Conservation (phyloP, 495 filamentous ascomycete genomes). For the Aspergillus saccharolyticus region DNA sequence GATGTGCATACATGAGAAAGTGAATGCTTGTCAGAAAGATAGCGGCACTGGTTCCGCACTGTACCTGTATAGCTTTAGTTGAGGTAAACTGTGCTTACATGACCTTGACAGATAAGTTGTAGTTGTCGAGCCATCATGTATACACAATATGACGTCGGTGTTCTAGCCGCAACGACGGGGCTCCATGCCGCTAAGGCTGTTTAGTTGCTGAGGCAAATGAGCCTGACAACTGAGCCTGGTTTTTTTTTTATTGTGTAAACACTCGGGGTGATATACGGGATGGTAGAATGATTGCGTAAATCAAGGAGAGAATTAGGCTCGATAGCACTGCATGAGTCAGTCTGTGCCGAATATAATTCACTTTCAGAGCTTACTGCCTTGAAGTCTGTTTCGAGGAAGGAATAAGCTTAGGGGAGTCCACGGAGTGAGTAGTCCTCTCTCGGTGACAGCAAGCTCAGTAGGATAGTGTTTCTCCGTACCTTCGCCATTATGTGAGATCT, state of each 20-base stretch:
- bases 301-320: background rate
- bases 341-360: background rate
- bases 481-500: no score
- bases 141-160: background rate
- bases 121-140: background rate
- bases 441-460: no score
- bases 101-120: background rate
- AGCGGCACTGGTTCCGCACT: background rate
- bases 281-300: background rate
- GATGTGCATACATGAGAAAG: background rate
- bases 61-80: background rate
- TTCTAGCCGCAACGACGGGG: background rate
- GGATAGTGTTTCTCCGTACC: no score
- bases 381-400: background rate
- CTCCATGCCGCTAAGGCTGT: background rate
- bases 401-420: background rate
- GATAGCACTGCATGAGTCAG: background rate
- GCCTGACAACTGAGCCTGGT: background rate
- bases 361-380: background rate
- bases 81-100: background rate
- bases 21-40: background rate
- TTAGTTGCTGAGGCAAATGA: background rate
- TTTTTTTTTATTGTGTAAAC: background rate
- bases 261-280: background rate
- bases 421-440: no score